These are phyloP conservation scores for Skeletonema tropicum DNA, from an alignment of 108 stramenopile species.

Conservation along the genomic window DNA sequence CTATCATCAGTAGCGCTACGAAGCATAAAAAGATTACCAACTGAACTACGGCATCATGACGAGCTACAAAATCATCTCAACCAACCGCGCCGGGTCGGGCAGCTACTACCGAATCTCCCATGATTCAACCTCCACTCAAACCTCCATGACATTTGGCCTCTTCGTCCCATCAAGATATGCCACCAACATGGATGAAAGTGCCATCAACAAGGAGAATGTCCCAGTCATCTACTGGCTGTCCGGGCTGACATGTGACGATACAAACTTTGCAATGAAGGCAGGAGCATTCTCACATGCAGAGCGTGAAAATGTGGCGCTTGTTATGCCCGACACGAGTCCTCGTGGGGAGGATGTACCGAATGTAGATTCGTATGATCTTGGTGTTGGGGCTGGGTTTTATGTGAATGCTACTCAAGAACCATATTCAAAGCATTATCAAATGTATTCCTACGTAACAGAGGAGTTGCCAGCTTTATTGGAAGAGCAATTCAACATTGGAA, in stretches of 20 bases:
- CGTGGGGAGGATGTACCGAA: slow-evolving; percentile 86
- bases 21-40: too few species aligned
- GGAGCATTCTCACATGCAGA: slow-evolving; percentile 84
- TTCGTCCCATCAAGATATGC: slow-evolving; percentile 59
- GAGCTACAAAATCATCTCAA: slow-evolving; percentile 57
- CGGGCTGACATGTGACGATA: slow-evolving; percentile 94
- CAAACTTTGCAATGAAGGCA: slow-evolving; percentile 94
- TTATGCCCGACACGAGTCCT: slow-evolving; percentile 96
- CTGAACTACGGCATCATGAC: background rate
- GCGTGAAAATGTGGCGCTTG: slow-evolving; percentile 83
- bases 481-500: slow-evolving; percentile 58
- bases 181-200: slow-evolving; percentile 2
- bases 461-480: slow-evolving; percentile 86
- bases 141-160: slow-evolving; percentile 77
- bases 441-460: slow-evolving; percentile 94
- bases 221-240: slow-evolving; percentile 86
- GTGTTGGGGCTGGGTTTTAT: slow-evolving; percentile 97
- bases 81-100: slow-evolving; percentile 60
- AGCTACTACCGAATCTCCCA: slow-evolving; percentile 82
- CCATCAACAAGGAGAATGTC: slow-evolving; percentile 48
- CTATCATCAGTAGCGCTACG: too few species aligned
- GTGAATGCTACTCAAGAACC: slow-evolving; percentile 91
- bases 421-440: slow-evolving; percentile 85
- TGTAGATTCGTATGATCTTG: slow-evolving; percentile 93
- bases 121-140: slow-evolving; percentile 63